Percentiles rank a stretch among this genome's conserved stretches.
phyloP scores from a whole-genome alignment of 768 basidiomycete species.

The Daedaleopsis sinensis region DNA sequence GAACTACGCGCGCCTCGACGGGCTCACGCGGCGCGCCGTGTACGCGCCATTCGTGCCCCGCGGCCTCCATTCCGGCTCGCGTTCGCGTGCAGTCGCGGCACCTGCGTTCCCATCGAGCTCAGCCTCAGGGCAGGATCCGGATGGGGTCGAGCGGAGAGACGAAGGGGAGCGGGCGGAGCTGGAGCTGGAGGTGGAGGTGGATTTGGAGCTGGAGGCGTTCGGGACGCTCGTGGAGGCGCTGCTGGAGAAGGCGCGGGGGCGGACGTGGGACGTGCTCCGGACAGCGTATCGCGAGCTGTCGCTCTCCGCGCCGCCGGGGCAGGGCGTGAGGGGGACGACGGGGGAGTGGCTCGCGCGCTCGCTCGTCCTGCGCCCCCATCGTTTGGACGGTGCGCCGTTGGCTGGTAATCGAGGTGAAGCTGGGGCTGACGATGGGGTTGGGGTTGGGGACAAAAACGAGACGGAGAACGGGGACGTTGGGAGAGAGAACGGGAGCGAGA shows the following conservation, averaged over 20 bases:
- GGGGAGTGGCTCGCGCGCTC: conserved; percentile 44
- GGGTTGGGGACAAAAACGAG: not conserved
- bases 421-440: too few species aligned
- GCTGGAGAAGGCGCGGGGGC: conserved; percentile 51
- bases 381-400: too few species aligned
- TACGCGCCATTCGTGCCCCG: conserved; percentile 29
- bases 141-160: not conserved
- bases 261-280: conserved; percentile 63
- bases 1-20: conserved; percentile 58
- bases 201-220: conserved; percentile 46
- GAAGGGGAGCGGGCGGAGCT: not conserved
- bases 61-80: too few species aligned
- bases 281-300: conserved; percentile 64
- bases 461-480: conserved; percentile 27
- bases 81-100: too few species aligned
- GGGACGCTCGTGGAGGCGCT: conserved; percentile 47
- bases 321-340: conserved; percentile 10
- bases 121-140: not conserved
- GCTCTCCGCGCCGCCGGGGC: conserved; percentile 16
- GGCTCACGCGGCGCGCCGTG: conserved; percentile 39
- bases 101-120: too few species aligned
- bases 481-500: not conserved
- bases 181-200: conserved; percentile 5
- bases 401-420: too few species aligned
- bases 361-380: conserved; percentile 14